Evolutionary conservation across 345 rosid species (phyloP).

Genomic region (Nasturtium officinale): DNA sequence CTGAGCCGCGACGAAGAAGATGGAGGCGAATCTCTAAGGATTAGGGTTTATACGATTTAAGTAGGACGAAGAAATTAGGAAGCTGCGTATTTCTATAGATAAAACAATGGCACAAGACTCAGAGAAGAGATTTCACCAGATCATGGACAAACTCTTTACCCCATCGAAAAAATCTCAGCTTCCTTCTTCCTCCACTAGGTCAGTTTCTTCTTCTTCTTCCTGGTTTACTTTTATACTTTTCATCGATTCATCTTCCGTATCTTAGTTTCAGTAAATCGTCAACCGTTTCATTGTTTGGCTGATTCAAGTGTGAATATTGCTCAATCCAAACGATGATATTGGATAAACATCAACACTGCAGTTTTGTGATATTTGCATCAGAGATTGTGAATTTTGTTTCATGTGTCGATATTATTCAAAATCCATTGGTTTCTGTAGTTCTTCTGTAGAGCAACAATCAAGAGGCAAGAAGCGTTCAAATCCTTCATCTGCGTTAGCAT

Average conservation of each 20-base stretch:
- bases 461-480: conserved; percentile 64
- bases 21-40: conserved; percentile 25
- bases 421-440: conserved; percentile 42
- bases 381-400: conserved; percentile 1
- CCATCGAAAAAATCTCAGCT: conserved; percentile 51
- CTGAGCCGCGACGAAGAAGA: conserved; percentile 31
- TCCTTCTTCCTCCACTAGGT: conserved; percentile 57
- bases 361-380: neutral
- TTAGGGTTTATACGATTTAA: conserved; percentile 28
- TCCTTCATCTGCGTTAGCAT: conserved; percentile 55
- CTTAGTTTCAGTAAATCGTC: neutral
- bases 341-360: neutral
- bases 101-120: conserved; percentile 63
- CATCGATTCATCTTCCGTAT: neutral
- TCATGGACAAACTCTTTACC: conserved; percentile 85
- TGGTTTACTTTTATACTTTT: neutral
- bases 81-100: neutral
- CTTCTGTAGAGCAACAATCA: conserved; percentile 43
- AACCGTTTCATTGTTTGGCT: neutral
- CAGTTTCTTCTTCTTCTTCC: neutral
- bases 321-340: neutral
- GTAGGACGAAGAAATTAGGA: neutral
- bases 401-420: neutral
- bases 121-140: conserved; percentile 79
- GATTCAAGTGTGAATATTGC: conserved; percentile 8